Conservation (phyloP, 192 early-diverging fungal genomes). For the Linnemannia exigua region DNA sequence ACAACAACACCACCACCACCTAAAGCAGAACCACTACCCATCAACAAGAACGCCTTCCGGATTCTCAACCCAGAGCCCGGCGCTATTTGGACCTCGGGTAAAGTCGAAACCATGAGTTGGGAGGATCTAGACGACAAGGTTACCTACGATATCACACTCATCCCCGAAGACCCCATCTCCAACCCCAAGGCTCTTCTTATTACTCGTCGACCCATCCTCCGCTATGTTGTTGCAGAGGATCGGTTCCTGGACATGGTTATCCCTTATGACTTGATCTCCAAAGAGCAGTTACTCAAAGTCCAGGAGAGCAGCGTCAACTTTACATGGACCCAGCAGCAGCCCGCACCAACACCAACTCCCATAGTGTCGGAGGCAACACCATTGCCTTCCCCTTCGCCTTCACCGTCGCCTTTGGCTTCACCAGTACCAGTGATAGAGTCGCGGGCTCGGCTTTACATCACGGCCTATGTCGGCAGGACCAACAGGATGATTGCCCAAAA, state of each 20-base stretch:
- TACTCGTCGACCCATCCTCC: conserved; percentile 33
- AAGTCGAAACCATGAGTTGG: conserved; percentile 20
- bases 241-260: conserved; percentile 25
- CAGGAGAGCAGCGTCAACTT: conserved; percentile 19
- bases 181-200: conserved; percentile 26
- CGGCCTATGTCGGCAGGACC: conserved; percentile 37
- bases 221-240: conserved; percentile 15
- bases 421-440: conserved; percentile 5
- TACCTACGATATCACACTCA: conserved; percentile 31
- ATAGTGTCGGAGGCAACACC: too few species aligned
- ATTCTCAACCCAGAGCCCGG: conserved; percentile 32
- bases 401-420: not conserved
- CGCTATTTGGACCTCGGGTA: conserved; percentile 40
- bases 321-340: not conserved
- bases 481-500: conserved; percentile 27
- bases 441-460: conserved; percentile 25
- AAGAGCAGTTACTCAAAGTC: conserved; percentile 27
- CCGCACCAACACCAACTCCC: not conserved
- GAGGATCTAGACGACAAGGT: not conserved
- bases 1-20: not conserved
- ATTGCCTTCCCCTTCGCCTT: not conserved
- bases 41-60: conserved; percentile 13
- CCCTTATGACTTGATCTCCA: conserved; percentile 35
- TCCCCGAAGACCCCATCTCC: conserved; percentile 30
- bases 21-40: not conserved